phyloP scores from a whole-genome alignment of 2,329 filamentous ascomycete species.

The Aspergillus alliaceus region DNA sequence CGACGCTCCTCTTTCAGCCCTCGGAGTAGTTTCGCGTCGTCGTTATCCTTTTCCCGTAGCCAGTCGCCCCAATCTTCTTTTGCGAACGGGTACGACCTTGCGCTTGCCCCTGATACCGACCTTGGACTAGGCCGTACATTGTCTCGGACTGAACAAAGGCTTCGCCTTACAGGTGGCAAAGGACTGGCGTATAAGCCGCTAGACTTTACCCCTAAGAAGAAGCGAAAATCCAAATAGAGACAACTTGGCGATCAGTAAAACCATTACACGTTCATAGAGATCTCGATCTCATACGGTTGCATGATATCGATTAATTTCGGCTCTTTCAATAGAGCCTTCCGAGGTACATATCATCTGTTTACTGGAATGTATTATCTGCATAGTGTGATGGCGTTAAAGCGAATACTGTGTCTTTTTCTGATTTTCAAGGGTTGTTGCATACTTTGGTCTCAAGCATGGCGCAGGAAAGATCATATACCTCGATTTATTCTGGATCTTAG shows the following conservation, averaged over 20 bases:
- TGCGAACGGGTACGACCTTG: conserved; percentile 43
- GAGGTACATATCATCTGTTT: conserved; percentile 6
- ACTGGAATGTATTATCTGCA: conserved; percentile 9
- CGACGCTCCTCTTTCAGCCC: conserved; percentile 28
- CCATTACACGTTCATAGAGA: not conserved
- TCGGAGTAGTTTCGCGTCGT: conserved; percentile 26
- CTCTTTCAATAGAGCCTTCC: not conserved
- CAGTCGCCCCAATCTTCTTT: conserved; percentile 32
- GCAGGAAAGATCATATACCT: conserved; percentile 5
- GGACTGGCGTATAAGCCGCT: conserved; percentile 45
- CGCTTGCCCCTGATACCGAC: conserved; percentile 39
- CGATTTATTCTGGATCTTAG: conserved; percentile 3
- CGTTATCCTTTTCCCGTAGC: conserved; percentile 25
- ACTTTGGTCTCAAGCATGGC: conserved; percentile 10
- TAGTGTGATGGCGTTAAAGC: conserved; percentile 10
- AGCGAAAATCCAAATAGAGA: conserved; percentile 14
- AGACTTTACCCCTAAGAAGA: conserved; percentile 26
- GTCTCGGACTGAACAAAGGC: conserved; percentile 45
- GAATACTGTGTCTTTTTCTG: not conserved
- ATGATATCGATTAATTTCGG: not conserved
- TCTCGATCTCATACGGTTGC: not conserved
- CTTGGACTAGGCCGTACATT: conserved; percentile 40
- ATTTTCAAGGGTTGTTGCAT: conserved; percentile 2
- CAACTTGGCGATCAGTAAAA: too few species aligned
- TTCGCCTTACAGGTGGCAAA: conserved; percentile 43